These are phyloP conservation scores for Penicillium sp. DNA, from an alignment of 2,329 filamentous ascomycete species.

Conservation along the genomic window DNA sequence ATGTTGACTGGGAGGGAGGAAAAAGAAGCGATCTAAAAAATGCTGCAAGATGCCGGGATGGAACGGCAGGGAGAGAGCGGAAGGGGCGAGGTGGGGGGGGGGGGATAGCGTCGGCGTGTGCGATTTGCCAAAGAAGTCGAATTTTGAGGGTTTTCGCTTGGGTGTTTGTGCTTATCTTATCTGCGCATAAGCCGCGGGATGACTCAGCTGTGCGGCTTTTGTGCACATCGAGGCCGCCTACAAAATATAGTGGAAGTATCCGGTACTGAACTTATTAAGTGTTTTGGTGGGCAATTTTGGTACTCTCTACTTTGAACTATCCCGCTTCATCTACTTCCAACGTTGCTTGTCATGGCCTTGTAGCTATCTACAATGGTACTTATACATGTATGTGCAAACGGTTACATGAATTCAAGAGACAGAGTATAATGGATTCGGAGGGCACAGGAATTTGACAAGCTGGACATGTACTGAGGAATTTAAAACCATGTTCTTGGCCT, in stretches of 20 bases:
- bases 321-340: neutral
- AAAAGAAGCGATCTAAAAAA: constrained; percentile 5
- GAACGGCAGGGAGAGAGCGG: constrained; percentile 21
- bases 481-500: too few species aligned
- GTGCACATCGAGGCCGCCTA: too few species aligned
- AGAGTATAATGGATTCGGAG: too few species aligned
- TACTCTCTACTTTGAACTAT: neutral
- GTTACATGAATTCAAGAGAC: too few species aligned
- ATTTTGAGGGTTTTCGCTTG: constrained; percentile 50
- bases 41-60: constrained; percentile 17
- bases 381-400: too few species aligned
- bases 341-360: neutral
- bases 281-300: neutral
- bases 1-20: constrained; percentile 34
- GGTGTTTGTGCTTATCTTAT: constrained; percentile 49
- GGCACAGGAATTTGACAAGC: too few species aligned
- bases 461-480: too few species aligned
- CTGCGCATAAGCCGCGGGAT: constrained; percentile 24
- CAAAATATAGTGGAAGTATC: neutral
- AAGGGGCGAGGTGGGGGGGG: constrained; percentile 21
- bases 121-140: constrained; percentile 40
- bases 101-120: constrained; percentile 38
- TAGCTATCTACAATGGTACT: neutral
- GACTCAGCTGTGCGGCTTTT: constrained; percentile 27
- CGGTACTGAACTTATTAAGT: neutral